phyloP scores from a whole-genome alignment of 176 grass and related monocot genomes.

The Secale cereale region DNA sequence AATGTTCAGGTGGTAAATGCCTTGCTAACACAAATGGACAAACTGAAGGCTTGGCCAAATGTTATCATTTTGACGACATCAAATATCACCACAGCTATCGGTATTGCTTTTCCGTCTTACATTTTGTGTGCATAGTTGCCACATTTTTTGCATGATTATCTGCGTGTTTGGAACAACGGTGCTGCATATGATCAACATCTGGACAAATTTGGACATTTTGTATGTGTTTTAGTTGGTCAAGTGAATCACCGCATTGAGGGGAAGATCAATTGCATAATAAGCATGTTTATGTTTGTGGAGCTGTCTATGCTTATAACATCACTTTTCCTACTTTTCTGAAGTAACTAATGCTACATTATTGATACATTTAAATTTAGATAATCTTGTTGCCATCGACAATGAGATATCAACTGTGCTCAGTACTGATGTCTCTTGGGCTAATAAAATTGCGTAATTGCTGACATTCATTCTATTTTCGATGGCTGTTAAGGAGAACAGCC shows the following conservation, averaged over 20 bases:
- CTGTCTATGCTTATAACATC: slow-evolving; percentile 2
- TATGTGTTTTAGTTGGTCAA: slow-evolving; percentile 7
- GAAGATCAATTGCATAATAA: neutral
- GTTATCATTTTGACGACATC: slow-evolving; percentile 99
- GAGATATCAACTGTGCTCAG: slow-evolving; percentile 3
- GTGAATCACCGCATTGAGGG: neutral
- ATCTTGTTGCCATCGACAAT: slow-evolving; percentile 10
- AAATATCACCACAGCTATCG: slow-evolving; percentile 97
- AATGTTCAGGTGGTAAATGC: slow-evolving; percentile 93
- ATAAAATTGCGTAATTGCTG: neutral
- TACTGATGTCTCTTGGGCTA: neutral
- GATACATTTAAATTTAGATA: neutral
- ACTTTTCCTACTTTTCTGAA: neutral
- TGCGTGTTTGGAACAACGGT: neutral
- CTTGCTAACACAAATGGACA: slow-evolving; percentile 98
- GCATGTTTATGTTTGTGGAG: slow-evolving; percentile 7
- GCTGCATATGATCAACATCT: slow-evolving; percentile 1
- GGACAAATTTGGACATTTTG: neutral
- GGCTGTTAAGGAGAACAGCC: neutral
- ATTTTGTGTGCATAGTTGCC: neutral
- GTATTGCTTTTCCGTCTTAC: slow-evolving; percentile 43
- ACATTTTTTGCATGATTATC: neutral
- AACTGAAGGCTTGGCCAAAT: slow-evolving; percentile 98
- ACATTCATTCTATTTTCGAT: neutral
- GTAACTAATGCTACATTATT: neutral